phyloP scores from a whole-genome alignment of 2,329 filamentous ascomycete genomes.

The Aureobasidium melanogenum region DNA sequence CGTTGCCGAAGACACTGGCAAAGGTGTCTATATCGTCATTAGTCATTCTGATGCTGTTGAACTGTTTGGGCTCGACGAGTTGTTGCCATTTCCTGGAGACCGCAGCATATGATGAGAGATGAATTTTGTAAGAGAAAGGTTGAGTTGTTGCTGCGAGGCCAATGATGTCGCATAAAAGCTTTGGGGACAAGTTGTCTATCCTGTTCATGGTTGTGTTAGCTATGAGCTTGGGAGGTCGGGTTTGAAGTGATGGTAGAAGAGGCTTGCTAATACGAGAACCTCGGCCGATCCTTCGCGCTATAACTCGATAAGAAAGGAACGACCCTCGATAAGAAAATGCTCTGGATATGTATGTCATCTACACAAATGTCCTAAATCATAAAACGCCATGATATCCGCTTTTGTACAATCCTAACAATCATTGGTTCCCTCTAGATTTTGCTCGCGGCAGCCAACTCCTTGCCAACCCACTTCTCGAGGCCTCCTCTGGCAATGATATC shows the following conservation, averaged over 20 bases:
- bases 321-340: too few relatives aligned
- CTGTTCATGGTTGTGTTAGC: neutral
- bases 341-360: too few relatives aligned
- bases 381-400: neutral
- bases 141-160: neutral
- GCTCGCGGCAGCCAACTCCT: neutral
- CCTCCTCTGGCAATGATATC: slow-evolving; percentile 70
- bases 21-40: neutral
- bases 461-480: slow-evolving; percentile 68
- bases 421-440: neutral
- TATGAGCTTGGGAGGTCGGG: neutral
- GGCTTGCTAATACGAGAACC: neutral
- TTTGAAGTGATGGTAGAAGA: neutral
- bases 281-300: neutral
- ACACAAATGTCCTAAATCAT: too few relatives aligned
- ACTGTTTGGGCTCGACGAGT: neutral
- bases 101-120: neutral
- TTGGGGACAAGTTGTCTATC: neutral
- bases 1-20: neutral
- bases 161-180: neutral
- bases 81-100: neutral
- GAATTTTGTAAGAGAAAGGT: neutral
- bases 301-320: neutral
- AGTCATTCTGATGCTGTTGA: neutral
- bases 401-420: neutral